A percentile compares a stretch with the other conserved stretches of the same genome.
Evolutionary conservation across 345 rosid genomes (phyloP).

Genomic region (Eucalyptus urophylla): DNA sequence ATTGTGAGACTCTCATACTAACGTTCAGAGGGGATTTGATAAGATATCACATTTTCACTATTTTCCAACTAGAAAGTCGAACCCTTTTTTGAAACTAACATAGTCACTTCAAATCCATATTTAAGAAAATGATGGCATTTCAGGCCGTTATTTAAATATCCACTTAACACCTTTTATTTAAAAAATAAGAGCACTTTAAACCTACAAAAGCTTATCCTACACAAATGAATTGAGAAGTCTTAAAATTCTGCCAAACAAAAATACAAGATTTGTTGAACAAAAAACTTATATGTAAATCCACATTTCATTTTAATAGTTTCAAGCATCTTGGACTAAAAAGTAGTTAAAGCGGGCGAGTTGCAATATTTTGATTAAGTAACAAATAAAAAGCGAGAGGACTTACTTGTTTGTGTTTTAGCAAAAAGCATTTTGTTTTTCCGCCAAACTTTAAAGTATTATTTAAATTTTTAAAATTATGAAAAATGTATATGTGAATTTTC

Average conservation of each 20-base stretch:
- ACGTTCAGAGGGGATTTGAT: neutral
- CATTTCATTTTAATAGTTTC: neutral
- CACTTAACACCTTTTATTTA: no score
- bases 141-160: accelerated
- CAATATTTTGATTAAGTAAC: neutral
- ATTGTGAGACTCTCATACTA: neutral
- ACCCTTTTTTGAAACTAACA: no score
- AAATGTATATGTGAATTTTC: neutral
- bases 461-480: no score
- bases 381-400: neutral
- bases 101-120: no score
- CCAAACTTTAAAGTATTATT: neutral
- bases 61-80: neutral
- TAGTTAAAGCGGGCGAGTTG: neutral
- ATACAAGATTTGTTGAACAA: no score
- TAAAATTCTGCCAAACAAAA: no score
- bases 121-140: no score
- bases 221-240: no score
- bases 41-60: neutral
- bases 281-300: neutral
- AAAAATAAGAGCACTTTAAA: no score
- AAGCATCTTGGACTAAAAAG: neutral
- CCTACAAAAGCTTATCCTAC: no score
- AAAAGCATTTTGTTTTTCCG: neutral
- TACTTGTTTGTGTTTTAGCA: neutral